A percentile compares a stretch with the other conserved stretches of the same genome.
These are phyloP conservation scores for Hirsutella thompsonii DNA, from an alignment of 2,329 filamentous ascomycete species.

Conservation along the genomic window DNA sequence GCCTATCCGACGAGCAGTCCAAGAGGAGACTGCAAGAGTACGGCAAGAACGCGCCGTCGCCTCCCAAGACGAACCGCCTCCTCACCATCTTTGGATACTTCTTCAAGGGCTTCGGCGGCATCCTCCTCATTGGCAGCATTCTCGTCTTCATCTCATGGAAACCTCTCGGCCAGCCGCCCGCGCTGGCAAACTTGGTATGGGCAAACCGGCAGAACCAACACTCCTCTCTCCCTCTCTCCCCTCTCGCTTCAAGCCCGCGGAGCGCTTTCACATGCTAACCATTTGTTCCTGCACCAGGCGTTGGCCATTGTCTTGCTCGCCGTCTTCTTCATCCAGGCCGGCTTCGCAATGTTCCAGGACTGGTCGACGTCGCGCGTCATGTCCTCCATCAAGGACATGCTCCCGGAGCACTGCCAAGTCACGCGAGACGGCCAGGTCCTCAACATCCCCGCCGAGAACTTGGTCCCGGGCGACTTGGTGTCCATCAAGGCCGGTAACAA, in stretches of 20 bases:
- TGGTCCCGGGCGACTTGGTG: slow-evolving; percentile 62
- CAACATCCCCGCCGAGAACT: slow-evolving; percentile 38
- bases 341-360: slow-evolving; percentile 59
- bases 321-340: slow-evolving; percentile 57
- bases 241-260: no score
- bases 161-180: slow-evolving; percentile 58
- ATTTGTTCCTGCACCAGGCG: no score
- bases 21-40: slow-evolving; percentile 41
- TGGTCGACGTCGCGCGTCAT: slow-evolving; percentile 68
- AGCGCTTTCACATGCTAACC: no score
- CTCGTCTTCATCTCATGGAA: slow-evolving; percentile 69
- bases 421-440: slow-evolving; percentile 43
- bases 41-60: slow-evolving; percentile 54
- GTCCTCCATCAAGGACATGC: slow-evolving; percentile 67
- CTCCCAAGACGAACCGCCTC: slow-evolving; percentile 47
- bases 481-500: slow-evolving; percentile 60
- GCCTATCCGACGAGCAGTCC: slow-evolving; percentile 47
- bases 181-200: slow-evolving; percentile 45
- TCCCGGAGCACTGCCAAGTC: slow-evolving; percentile 59
- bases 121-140: slow-evolving; percentile 55
- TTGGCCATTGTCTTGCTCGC: slow-evolving; percentile 59
- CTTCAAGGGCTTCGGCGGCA: slow-evolving; percentile 63
- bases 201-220: no score
- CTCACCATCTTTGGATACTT: slow-evolving; percentile 54
- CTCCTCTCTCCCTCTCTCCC: no score